A percentile compares a stretch with the other conserved stretches of the same genome.
These are phyloP conservation scores for Sporisorium iseilematis-ciliati DNA, from an alignment of 1,284 basidiomycete genomes.

Conservation along the genomic window DNA sequence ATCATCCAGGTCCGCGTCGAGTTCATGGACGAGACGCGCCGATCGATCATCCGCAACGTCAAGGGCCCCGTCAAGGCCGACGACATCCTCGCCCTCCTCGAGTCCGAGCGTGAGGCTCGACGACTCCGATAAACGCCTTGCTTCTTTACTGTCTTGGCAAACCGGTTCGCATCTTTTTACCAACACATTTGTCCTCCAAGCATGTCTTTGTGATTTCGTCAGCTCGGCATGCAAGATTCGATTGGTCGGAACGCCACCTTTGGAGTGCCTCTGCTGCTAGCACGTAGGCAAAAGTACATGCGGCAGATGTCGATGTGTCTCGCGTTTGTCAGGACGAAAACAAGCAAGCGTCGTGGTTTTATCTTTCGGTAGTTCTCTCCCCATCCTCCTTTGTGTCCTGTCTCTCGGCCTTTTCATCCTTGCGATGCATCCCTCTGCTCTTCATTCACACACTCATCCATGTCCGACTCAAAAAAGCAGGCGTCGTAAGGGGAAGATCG, in stretches of 20 bases:
- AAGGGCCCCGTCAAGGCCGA: slow-evolving; percentile 97
- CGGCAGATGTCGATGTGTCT: background rate
- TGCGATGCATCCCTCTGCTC: slow-evolving; percentile 1
- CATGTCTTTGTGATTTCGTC: slow-evolving; percentile 4
- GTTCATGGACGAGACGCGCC: slow-evolving; percentile 97
- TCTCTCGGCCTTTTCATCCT: background rate
- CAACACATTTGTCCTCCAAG: background rate
- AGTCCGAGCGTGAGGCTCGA: slow-evolving; percentile 99
- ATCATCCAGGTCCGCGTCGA: slow-evolving; percentile 99
- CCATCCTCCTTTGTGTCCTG: slow-evolving; percentile 4
- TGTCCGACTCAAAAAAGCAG: background rate
- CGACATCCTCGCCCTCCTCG: slow-evolving; percentile 96
- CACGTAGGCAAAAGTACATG: background rate
- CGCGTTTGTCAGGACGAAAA: background rate
- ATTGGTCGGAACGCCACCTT: slow-evolving; percentile 50
- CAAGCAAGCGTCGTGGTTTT: slow-evolving; percentile 4
- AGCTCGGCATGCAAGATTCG: slow-evolving; percentile 10
- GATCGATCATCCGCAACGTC: slow-evolving; percentile 98
- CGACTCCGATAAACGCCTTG: slow-evolving; percentile 50
- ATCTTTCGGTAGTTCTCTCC: slow-evolving; percentile 25
- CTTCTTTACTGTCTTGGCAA: background rate
- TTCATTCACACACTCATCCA: background rate
- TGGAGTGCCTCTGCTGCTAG: background rate
- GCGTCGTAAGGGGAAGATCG: background rate
- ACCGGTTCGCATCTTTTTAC: too few species aligned